Evolutionary conservation across 345 rosid genomes (phyloP).

Genomic region (Rhizophora apiculata): DNA sequence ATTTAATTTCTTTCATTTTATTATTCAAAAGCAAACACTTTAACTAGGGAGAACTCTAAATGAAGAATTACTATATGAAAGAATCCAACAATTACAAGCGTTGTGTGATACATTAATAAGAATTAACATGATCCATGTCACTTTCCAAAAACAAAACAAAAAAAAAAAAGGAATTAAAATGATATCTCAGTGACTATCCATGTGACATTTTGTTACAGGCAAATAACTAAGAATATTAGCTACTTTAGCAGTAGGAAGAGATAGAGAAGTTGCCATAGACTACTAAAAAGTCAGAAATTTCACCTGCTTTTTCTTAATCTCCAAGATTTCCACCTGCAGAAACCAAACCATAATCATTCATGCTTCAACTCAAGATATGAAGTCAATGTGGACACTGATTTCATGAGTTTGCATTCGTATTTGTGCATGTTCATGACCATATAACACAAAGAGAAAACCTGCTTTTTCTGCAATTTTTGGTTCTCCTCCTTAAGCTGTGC

Average conservation of each 20-base stretch:
- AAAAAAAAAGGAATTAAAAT: not conserved
- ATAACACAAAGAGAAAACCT: conserved; percentile 35
- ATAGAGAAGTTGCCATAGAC: conserved; percentile 2
- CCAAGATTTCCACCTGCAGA: conserved; percentile 61
- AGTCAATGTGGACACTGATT: not conserved
- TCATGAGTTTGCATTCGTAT: not conserved
- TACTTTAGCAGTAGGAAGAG: not conserved
- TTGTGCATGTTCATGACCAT: not conserved
- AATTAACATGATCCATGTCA: too few relatives aligned
- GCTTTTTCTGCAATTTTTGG: conserved; percentile 62
- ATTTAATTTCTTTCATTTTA: too few relatives aligned
- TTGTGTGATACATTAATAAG: not conserved
- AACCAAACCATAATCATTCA: conserved; percentile 20
- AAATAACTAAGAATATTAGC: not conserved
- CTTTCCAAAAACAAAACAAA: not conserved
- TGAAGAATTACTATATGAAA: not conserved
- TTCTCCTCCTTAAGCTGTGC: conserved; percentile 86
- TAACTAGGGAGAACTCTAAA: too few relatives aligned
- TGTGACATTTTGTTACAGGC: not conserved
- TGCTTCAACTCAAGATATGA: conserved; percentile 9
- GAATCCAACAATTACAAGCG: too few relatives aligned
- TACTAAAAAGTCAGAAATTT: not conserved
- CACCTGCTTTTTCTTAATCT: conserved; percentile 89
- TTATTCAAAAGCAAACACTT: too few relatives aligned
- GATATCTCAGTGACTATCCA: not conserved